Percentiles rank a stretch among this genome's conserved stretches.
Evolutionary conservation across 208 protist species (phyloP).

Genomic region (Leptomonas pyrrhocoris): DNA sequence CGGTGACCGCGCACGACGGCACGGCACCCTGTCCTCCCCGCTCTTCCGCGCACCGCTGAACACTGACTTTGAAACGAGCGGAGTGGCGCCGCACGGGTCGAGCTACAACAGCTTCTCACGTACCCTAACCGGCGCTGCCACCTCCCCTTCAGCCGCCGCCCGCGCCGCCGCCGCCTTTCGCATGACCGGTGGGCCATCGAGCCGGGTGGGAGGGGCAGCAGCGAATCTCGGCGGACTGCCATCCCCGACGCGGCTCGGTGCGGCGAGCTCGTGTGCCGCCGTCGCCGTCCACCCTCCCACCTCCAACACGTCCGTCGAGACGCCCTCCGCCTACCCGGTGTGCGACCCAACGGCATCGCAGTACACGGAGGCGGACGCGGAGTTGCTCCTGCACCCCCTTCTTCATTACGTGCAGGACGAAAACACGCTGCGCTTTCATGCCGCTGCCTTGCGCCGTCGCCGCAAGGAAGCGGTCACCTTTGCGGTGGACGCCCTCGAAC

Average conservation of each 20-base stretch:
- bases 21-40: not conserved
- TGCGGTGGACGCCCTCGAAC: slow-evolving; percentile 10
- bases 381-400: slow-evolving; percentile 29
- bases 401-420: slow-evolving; percentile 34
- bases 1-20: not conserved
- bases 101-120: not conserved
- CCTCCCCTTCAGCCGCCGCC: not conserved
- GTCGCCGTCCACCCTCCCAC: not conserved
- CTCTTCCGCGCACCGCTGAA: not conserved
- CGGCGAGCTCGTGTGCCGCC: not conserved
- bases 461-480: slow-evolving; percentile 13
- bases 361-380: slow-evolving; percentile 31
- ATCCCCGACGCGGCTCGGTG: not conserved
- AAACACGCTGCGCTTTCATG: slow-evolving; percentile 12
- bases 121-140: not conserved
- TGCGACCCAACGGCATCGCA: slow-evolving; percentile 13
- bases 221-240: not conserved
- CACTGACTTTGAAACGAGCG: not conserved
- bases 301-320: not conserved
- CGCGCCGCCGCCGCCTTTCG: not conserved
- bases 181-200: not conserved
- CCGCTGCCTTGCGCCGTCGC: slow-evolving; percentile 8
- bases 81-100: not conserved
- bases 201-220: not conserved
- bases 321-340: not conserved